phyloP scores from a whole-genome alignment of 2,329 filamentous ascomycete genomes.

The Botrytis deweyae region DNA sequence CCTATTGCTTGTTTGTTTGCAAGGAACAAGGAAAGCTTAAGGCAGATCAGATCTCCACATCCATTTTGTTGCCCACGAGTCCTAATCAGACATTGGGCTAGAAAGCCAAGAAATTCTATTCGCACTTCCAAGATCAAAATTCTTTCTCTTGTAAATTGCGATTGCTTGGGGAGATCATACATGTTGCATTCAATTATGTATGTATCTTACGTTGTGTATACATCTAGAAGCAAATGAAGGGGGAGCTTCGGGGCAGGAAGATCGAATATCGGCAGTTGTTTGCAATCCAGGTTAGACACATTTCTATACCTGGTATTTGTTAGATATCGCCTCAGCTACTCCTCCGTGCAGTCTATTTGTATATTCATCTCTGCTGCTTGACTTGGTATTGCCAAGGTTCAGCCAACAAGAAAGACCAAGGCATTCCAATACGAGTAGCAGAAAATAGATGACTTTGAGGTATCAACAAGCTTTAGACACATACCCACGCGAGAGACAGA shows the following conservation, averaged over 20 bases:
- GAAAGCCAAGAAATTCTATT: slow-evolving; percentile 8
- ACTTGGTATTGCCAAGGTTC: slow-evolving; percentile 13
- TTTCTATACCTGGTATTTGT: not conserved
- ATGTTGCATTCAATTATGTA: not conserved
- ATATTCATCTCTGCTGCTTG: not conserved
- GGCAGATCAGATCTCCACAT: slow-evolving; percentile 21
- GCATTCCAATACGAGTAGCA: not conserved
- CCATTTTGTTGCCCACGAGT: slow-evolving; percentile 3
- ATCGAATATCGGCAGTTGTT: slow-evolving; percentile 2
- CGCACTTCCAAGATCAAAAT: not conserved
- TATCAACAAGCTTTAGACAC: slow-evolving; percentile 9
- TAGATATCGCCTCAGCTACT: not conserved
- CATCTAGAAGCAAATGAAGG: not conserved
- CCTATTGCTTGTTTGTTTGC: not conserved
- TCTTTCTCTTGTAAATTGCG: not conserved
- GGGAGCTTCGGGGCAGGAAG: not conserved
- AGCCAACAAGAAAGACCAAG: slow-evolving; percentile 3
- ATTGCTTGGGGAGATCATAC: not conserved
- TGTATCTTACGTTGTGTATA: not conserved
- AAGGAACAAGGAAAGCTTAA: slow-evolving; percentile 12
- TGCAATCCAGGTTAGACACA: not conserved
- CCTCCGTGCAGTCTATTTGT: not conserved
- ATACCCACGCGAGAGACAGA: not conserved
- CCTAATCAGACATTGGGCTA: slow-evolving; percentile 4
- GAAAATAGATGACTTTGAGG: not conserved